Evolutionary conservation across 2,329 filamentous ascomycete species (phyloP).

Genomic region (Furcasterigmium sp.): DNA sequence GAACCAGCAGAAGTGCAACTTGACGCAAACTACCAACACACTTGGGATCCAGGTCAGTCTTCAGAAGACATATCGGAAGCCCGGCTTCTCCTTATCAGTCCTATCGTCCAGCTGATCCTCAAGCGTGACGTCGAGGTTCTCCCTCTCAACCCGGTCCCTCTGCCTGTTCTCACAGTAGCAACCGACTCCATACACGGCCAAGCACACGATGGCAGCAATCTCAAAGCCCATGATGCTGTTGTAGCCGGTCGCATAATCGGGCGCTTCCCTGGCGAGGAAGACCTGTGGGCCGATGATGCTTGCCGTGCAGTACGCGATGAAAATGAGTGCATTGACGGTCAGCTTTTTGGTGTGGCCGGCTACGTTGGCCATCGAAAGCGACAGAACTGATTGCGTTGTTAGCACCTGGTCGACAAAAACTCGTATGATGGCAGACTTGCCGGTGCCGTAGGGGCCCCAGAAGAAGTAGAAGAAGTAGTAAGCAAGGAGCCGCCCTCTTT

Average conservation of each 20-base stretch:
- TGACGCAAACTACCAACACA: too few species aligned
- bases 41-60: too few species aligned
- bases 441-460: slow-evolving; percentile 19
- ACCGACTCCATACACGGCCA: not conserved
- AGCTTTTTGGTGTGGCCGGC: slow-evolving; percentile 17
- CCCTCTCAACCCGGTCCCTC: slow-evolving; percentile 7
- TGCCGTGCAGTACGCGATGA: slow-evolving; percentile 54
- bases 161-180: not conserved
- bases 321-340: slow-evolving; percentile 53
- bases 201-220: not conserved
- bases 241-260: slow-evolving; percentile 57
- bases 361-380: slow-evolving; percentile 17
- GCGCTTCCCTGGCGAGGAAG: slow-evolving; percentile 52
- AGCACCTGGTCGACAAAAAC: slow-evolving; percentile 8
- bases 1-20: too few species aligned
- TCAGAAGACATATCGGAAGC: not conserved
- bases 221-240: slow-evolving; percentile 50
- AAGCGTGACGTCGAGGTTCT: not conserved
- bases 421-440: slow-evolving; percentile 6
- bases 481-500: slow-evolving; percentile 21
- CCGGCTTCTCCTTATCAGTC: slow-evolving; percentile 2
- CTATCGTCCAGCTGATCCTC: not conserved
- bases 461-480: slow-evolving; percentile 14
- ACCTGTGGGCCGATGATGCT: slow-evolving; percentile 58
- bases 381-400: slow-evolving; percentile 12